These are phyloP conservation scores for Ceratocystiopsis sp. DNA, from an alignment of 2,329 filamentous ascomycete genomes.

Conservation along the genomic window DNA sequence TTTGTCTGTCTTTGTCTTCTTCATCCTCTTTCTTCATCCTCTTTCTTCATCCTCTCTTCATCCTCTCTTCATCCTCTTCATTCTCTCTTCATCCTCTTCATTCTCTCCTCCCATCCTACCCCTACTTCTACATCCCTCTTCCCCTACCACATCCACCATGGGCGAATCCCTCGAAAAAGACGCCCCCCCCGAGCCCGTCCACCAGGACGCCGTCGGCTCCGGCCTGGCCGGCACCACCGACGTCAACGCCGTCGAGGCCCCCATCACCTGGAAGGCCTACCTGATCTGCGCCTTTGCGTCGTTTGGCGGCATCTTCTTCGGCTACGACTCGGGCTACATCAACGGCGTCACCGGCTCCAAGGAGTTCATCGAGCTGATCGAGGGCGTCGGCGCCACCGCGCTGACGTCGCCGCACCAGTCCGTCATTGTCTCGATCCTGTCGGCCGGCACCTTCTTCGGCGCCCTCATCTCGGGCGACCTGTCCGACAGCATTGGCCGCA, in stretches of 20 bases:
- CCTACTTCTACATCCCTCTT: background rate
- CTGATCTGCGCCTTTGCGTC: conserved; percentile 53
- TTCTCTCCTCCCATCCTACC: background rate
- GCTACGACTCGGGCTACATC: conserved; percentile 65
- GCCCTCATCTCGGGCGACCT: conserved; percentile 62
- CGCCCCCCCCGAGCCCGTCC: background rate
- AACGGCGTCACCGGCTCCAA: conserved; percentile 40
- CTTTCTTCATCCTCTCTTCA: background rate
- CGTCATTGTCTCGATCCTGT: conserved; percentile 59
- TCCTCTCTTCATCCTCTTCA: background rate
- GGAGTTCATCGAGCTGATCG: conserved; percentile 35
- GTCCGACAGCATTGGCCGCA: conserved; percentile 58
- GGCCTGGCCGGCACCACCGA: conserved; percentile 22
- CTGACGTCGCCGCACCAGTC: conserved; percentile 29
- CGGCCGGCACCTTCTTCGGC: conserved; percentile 62
- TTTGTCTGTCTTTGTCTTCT: background rate
- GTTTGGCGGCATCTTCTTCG: conserved; percentile 61
- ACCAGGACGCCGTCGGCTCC: background rate
- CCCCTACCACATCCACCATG: conserved; percentile 2
- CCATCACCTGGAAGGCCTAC: conserved; percentile 52
- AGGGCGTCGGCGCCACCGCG: conserved; percentile 19
- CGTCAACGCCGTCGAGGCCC: conserved; percentile 46
- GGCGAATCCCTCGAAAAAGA: conserved; percentile 7
- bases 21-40: background rate
- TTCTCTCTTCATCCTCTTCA: background rate